Evolutionary conservation across 2,329 filamentous ascomycete genomes (phyloP), one percentile per base, ranked within the genome.

Genomic region (Clonostachys rosea): DNA sequence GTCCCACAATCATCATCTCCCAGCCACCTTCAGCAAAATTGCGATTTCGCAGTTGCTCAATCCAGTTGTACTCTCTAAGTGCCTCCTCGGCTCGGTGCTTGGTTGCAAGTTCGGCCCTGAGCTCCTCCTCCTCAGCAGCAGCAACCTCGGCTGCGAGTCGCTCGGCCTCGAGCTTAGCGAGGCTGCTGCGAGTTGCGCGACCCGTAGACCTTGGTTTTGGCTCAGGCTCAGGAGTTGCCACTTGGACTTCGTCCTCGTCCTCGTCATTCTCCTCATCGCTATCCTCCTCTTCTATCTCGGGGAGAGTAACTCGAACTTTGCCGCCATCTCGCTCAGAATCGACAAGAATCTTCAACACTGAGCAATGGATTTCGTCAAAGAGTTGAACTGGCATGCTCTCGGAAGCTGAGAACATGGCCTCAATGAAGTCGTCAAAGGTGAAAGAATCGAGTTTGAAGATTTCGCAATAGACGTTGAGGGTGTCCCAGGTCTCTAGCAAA

Each of bases 381-480:
- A 99, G 73, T 61, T 96, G 87, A 45, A 94, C 94, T 8, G 86
- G 84, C 1, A 82, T 71, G 18, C 89, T 83, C 34, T 85, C 79
- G 0, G 84, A 90, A 0, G 87, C 79, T 49, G 91, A 86, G 43
- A 84, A 79, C 75, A 99, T 84, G 1, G 91, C 87, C 62, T 97
- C 87, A 5, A 96, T 77, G 58, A 91, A 97, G 64, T 99, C 94
- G 63, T 99, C 94, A 59, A 97, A 95, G 0, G 92, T 97, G 61
- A 99, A 99, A 0, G 92, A 97, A 65, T 99, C 94, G 24, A 99
- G 76, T 59, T 89, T 83, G 61, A 95, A 95, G 16, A 96, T 86
- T 59, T 96, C 90, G 60, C 91, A 95, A 62, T 96, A 96, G n/a
- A 99, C 92, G 59, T 96, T 99, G 34, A 99, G 76, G 0, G 91